Base-by-base conservation (phyloP, 768 basidiomycete genomes). In the Suillus occidentalis region DNA sequence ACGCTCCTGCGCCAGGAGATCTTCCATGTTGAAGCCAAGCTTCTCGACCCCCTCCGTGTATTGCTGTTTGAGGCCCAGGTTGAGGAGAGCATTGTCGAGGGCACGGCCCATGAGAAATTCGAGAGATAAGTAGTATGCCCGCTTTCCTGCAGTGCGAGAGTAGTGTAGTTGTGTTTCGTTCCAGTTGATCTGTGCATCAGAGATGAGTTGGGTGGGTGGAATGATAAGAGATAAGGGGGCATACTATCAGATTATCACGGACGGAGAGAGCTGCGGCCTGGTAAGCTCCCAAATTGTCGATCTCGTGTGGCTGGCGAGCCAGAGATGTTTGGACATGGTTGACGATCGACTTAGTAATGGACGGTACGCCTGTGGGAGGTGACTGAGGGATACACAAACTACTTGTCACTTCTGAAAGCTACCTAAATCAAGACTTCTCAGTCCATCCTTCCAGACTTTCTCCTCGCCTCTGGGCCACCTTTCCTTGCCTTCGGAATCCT, bases 121-220 rank as follows among this genome's bases (percentile, higher is more conserved):
- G 62, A 98, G 87, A 49, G 94, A 97, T 65, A 99, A 86, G 77
- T 99, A 99, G 82, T 98, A 98, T 14, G 93, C 93, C 65, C 93
- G 84, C 72, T 96, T 95, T 31, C 93, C 94, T 43, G 87, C 82
- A 74, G 92, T 95, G 72, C 91, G 89, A 58, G 90, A 90, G 76
- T 89, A 85, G 62, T 87, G 80, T 65, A 90, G 73, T 71, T 93
- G 89, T 8, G 92, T 95, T 49, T 88, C 85, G 69, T 94, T 95
- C 92, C 92, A 95, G 76, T 94, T 92, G 69, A 91, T 77, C 89
- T 90, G 59, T 42, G 16, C 7, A 63, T 60, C 31, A n/a, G 22
- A 6, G 28, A 43, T 36, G 64, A 65, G 47, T 60, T 50, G 39
- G n/a, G 60, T 61, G 60, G 10, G 28, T 47, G 6, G 45, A 31